Evolutionary conservation across 371 early-diverging fungal genomes (phyloP), one percentile per base, ranked within the genome.

Genomic region (Mortierella sp.): DNA sequence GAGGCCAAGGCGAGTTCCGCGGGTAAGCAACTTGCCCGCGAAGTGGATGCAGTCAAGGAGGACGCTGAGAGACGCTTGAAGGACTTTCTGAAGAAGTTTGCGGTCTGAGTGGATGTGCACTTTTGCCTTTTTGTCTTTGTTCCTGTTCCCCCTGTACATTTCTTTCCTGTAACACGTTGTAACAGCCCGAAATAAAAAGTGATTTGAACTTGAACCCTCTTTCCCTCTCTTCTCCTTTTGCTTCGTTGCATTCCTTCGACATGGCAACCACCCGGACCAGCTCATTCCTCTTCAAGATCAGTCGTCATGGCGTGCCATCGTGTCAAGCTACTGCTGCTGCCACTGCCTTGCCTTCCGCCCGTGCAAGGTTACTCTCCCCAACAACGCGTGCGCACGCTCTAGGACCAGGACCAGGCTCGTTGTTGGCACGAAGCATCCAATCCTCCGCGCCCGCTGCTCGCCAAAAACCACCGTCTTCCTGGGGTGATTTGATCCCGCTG

Each of bases 401-500:
- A 2, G 24, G 27, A 50, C 21, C 28, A 16, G 14, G 27, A 18
- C 26, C 31, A 12, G 9, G 10, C 26, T 4, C 61, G 39, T 18
- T 31, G 19, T 10, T 42, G 41, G 26, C 54, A 42, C 62, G 67
- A 18, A 38, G 63, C 13, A 21, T 63, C 28, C 70, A 63, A n/a
- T 23, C 59, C 38, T 63, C 70, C 14, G 16, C 26, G 8, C 59
- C 49, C 8, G n/a, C 27, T 14, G 14, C 21, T 23, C 57, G 58
- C 43, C 56, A 56, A 41, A 45, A 21, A 27, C 72, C 63, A 7
- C 43, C 64, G n/a, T 51, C 61, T 9, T 50, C 51, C 16, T 67
- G 69, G 70, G 66, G 66, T 0, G 76, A 65, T n/a, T 16, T 69
- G 51, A 69, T 74, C 42, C 70, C 76, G 12, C 63, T 52, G 19